A percentile compares a stretch with the other conserved stretches of the same genome.
Evolutionary conservation across 306 rosid genomes (phyloP).

Genomic region (Clitoria ternatea): DNA sequence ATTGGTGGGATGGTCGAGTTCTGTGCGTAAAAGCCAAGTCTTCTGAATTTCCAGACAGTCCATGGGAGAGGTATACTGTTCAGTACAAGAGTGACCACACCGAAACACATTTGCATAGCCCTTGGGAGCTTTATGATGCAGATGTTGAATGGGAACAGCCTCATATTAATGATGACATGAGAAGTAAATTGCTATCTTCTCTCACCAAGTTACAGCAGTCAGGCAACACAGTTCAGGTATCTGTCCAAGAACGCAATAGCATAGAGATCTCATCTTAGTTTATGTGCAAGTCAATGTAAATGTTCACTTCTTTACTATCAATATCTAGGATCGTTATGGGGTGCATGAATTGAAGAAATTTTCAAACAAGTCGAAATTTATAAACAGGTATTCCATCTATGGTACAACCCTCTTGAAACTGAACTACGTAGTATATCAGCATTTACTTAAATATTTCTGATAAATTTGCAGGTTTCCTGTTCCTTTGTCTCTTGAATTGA

Average conservation of each 20-base stretch:
- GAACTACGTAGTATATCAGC: not conserved
- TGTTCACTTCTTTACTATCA: slow-evolving; percentile 22
- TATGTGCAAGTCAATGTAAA: not conserved
- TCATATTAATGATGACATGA: slow-evolving; percentile 48
- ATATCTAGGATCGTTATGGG: slow-evolving; percentile 78
- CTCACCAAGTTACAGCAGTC: slow-evolving; percentile 56
- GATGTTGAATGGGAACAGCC: slow-evolving; percentile 76
- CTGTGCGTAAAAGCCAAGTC: slow-evolving; percentile 56
- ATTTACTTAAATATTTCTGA: slow-evolving; percentile 5
- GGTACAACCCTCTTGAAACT: not conserved
- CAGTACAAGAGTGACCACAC: slow-evolving; percentile 69
- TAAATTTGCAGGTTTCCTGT: slow-evolving; percentile 77
- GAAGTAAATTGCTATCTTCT: slow-evolving; percentile 52
- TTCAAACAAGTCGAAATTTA: slow-evolving; percentile 54
- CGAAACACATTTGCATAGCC: slow-evolving; percentile 79
- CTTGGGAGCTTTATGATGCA: slow-evolving; percentile 94
- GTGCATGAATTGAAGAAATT: slow-evolving; percentile 57
- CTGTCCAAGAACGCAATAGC: not conserved
- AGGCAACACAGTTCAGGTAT: slow-evolving; percentile 64
- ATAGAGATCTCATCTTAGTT: not conserved
- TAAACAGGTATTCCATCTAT: slow-evolving; percentile 59
- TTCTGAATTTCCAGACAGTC: slow-evolving; percentile 77
- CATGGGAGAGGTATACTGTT: slow-evolving; percentile 85
- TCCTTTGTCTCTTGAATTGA: slow-evolving; percentile 69
- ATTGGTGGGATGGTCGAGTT: slow-evolving; percentile 96